These are phyloP conservation scores for Emericellopsis cladophorae DNA, from an alignment of 2,329 filamentous ascomycete genomes.

Conservation along the genomic window DNA sequence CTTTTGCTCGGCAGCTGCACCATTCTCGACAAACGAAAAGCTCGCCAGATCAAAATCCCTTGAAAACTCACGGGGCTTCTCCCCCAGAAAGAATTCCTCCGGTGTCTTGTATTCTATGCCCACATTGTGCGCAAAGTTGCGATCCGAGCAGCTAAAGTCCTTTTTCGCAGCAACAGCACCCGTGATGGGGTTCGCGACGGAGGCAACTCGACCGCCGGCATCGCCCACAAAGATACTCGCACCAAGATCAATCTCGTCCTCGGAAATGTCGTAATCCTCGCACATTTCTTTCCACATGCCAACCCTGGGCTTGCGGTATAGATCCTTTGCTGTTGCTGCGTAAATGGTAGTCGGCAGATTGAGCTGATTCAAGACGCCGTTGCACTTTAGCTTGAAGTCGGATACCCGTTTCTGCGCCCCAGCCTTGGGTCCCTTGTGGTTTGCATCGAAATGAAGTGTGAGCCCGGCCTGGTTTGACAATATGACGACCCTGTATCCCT, in stretches of 20 bases:
- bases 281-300: slow-evolving; percentile 72
- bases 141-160: slow-evolving; percentile 54
- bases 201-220: slow-evolving; percentile 51
- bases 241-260: slow-evolving; percentile 50
- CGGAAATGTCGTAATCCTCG: slow-evolving; percentile 45
- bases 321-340: slow-evolving; percentile 72
- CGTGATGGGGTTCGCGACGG: slow-evolving; percentile 9
- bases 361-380: slow-evolving; percentile 54
- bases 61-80: slow-evolving; percentile 50
- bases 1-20: background rate
- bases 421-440: slow-evolving; percentile 49
- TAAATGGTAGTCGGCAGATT: slow-evolving; percentile 71
- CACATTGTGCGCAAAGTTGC: slow-evolving; percentile 77
- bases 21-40: slow-evolving; percentile 31
- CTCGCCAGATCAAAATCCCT: slow-evolving; percentile 59
- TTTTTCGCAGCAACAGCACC: slow-evolving; percentile 21
- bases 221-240: slow-evolving; percentile 83
- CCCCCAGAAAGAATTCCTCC: slow-evolving; percentile 77
- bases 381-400: slow-evolving; percentile 75
- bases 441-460: slow-evolving; percentile 60
- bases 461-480: slow-evolving; percentile 85
- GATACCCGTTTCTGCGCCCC: slow-evolving; percentile 46
- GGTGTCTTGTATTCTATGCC: slow-evolving; percentile 74
- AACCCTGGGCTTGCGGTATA: slow-evolving; percentile 71
- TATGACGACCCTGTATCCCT: slow-evolving; percentile 66